A percentile compares a stretch with the other conserved stretches of the same genome.
These are phyloP conservation scores for Boletus sp. DNA, from an alignment of 1,284 basidiomycete species.

Conservation along the genomic window DNA sequence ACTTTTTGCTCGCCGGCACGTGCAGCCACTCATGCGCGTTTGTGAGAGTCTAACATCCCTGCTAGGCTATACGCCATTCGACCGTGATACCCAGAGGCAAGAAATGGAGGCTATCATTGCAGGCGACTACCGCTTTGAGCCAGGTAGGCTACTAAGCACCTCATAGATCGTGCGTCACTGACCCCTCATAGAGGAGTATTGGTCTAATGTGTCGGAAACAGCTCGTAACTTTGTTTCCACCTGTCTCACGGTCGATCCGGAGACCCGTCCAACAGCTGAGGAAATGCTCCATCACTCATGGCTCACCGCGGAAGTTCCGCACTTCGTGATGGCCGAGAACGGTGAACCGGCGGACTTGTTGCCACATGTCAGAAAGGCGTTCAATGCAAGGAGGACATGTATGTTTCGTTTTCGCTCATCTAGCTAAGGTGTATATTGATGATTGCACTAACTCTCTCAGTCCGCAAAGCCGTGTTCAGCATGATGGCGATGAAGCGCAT, in stretches of 20 bases:
- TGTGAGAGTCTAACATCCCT: constrained; percentile 1
- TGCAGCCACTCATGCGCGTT: neutral
- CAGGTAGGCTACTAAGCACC: constrained; percentile 38
- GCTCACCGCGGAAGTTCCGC: constrained; percentile 64
- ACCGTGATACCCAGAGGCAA: constrained; percentile 81
- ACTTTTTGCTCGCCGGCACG: constrained; percentile 81
- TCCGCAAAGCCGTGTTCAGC: constrained; percentile 82
- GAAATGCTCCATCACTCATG: constrained; percentile 53
- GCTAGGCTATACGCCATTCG: constrained; percentile 84
- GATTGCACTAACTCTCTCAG: constrained; percentile 36
- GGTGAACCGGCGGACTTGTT: constrained; percentile 78
- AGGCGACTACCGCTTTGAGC: constrained; percentile 91
- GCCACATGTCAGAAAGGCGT: constrained; percentile 83
- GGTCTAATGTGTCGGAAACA: constrained; percentile 77
- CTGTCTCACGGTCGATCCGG: constrained; percentile 84
- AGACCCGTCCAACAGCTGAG: constrained; percentile 70
- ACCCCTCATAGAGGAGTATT: constrained; percentile 62
- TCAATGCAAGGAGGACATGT: constrained; percentile 87
- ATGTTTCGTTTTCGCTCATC: constrained; percentile 31
- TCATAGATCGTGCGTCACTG: neutral
- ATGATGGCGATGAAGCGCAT: constrained; percentile 84
- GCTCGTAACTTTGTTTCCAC: constrained; percentile 78
- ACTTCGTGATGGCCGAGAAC: constrained; percentile 67
- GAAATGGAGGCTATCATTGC: constrained; percentile 93
- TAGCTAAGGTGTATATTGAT: neutral